phyloP scores from a whole-genome alignment of 768 basidiomycete species.

The Serendipita vermifera region DNA sequence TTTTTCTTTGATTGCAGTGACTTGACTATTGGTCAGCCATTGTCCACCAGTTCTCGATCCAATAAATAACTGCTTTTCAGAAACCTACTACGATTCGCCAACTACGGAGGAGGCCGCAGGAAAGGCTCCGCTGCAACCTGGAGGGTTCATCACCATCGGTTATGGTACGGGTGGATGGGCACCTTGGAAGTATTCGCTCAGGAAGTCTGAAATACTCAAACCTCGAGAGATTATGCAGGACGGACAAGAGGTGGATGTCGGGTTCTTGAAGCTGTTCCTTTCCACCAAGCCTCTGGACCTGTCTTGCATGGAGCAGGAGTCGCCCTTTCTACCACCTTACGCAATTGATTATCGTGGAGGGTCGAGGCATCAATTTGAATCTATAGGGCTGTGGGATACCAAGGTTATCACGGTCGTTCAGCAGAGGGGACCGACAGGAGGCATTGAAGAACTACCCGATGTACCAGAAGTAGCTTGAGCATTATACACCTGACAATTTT shows the following conservation, averaged over 20 bases:
- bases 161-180: constrained; percentile 28
- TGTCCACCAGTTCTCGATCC: not conserved
- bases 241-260: constrained; percentile 27
- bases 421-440: too few species aligned
- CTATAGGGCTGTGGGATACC: too few species aligned
- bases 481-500: too few species aligned
- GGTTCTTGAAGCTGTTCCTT: constrained; percentile 34
- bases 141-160: constrained; percentile 25
- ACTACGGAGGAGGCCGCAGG: not conserved
- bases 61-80: not conserved
- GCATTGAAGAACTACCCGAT: too few species aligned
- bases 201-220: too few species aligned
- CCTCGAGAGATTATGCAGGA: too few species aligned
- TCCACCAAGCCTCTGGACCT: constrained; percentile 28
- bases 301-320: constrained; percentile 24
- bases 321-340: too few species aligned
- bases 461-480: too few species aligned
- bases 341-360: too few species aligned
- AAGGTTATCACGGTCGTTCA: too few species aligned
- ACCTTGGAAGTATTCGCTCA: constrained; percentile 25
- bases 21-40: constrained; percentile 18
- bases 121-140: constrained; percentile 12
- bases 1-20: constrained; percentile 25
- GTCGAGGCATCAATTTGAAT: too few species aligned
- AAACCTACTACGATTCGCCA: constrained; percentile 8